Evolutionary conservation across 805 yeast genomes (phyloP), one percentile per base, ranked within the genome.

Genomic region (Wickerhamiella lipophila): DNA sequence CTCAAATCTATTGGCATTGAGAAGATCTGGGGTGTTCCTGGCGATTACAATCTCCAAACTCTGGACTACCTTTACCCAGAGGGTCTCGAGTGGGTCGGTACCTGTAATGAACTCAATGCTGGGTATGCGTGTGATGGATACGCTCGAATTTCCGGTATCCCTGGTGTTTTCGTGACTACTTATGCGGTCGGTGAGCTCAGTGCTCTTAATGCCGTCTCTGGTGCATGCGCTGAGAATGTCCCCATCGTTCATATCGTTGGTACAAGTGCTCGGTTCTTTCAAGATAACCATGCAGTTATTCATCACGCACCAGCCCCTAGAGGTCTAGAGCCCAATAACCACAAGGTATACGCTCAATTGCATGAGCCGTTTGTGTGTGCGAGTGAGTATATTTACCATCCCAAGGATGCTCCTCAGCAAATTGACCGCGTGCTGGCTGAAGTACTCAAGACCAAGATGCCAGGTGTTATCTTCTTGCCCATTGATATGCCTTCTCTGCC

Each of bases 41-140:
- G 73, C 30, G 73, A 69, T 57, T 69, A 66, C 66, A 69, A 70
- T 57, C 59, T 69, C 48, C 57, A 61, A 42, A 58, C 70, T 38
- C 64, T 69, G 22, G 73, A 69, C 58, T 21, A 27, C 36, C 35
- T 42, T 15, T 42, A 42, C 26, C 53, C 55, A 19, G 68, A 72
- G 5, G 70, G 68, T 7, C 61, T 81, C 56, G 66, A 76, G 48
- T 86, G 94, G 84, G 71, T 83, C 42, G 95, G 95, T 25, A 77
- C 78, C 53, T 84, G 95, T 67, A 87, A 87, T 60, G 96, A 87
- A 67, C 71, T 87, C 54, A 88, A 87, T 60, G 81, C 92, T 3
- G 92, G 94, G 9, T 87, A 88, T 60, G 79, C 94, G 4, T 87
- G 89, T 8, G 96, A 88, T 63, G 96, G 96, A 6, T 88, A 84